Evolutionary conservation across 1,139 yeast genomes (phyloP).

Genomic region (Taphrina pruni): DNA sequence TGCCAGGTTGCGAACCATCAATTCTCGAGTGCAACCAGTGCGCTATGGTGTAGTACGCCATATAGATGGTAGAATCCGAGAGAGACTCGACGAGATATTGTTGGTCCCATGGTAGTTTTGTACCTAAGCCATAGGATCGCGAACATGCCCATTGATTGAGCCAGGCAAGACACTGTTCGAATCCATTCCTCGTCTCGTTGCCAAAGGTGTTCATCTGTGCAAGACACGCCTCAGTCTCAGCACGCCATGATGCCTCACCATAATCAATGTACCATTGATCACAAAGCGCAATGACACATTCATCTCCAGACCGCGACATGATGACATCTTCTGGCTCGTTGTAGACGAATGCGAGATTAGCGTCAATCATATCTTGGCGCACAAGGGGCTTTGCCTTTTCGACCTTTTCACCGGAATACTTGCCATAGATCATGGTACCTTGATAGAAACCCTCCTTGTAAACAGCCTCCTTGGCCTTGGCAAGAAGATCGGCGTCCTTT

Average conservation of each 20-base stretch:
- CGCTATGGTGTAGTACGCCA: constrained; percentile 90
- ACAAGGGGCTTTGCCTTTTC: constrained; percentile 89
- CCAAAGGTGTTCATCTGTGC: constrained; percentile 77
- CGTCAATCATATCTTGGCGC: constrained; percentile 75
- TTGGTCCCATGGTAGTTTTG: constrained; percentile 96
- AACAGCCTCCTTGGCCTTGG: constrained; percentile 90
- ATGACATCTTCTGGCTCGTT: constrained; percentile 92
- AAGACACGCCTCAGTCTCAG: constrained; percentile 82
- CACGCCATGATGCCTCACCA: constrained; percentile 93
- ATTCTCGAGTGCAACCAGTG: constrained; percentile 86
- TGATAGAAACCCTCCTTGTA: constrained; percentile 96
- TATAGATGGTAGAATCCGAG: constrained; percentile 94
- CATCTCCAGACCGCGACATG: constrained; percentile 94
- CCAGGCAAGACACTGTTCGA: constrained; percentile 95
- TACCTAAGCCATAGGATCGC: constrained; percentile 95
- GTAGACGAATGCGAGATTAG: constrained; percentile 84
- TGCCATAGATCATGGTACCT: constrained; percentile 80
- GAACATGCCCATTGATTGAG: constrained; percentile 98
- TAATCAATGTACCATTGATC: constrained; percentile 99
- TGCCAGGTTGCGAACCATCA: constrained; percentile 78
- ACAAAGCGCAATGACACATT: constrained; percentile 93
- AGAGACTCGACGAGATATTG: constrained; percentile 91
- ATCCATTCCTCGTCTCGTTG: constrained; percentile 86
- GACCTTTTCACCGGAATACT: constrained; percentile 85
- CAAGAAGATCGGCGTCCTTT: constrained; percentile 83